Evolutionary conservation across 352 stramenopile genomes (phyloP).

Genomic region (Peronospora destructor): DNA sequence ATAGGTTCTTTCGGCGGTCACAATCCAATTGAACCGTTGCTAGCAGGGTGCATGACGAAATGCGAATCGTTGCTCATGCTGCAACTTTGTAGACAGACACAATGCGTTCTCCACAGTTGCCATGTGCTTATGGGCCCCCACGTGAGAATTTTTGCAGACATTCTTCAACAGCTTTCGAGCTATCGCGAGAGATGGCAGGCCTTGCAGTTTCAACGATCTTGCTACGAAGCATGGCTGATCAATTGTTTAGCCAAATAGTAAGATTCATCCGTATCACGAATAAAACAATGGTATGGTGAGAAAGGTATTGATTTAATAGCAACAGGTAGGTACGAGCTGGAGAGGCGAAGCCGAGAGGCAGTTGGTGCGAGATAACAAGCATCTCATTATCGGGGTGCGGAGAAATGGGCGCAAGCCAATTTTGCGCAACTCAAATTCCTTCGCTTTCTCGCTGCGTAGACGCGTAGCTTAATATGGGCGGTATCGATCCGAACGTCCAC

Average conservation of each 20-base stretch:
- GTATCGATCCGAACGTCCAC: conserved; percentile 73
- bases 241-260: conserved; percentile 28
- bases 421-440: conserved; percentile 8
- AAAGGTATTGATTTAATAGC: conserved; percentile 30
- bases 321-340: conserved; percentile 20
- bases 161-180: no score
- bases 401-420: conserved; percentile 1
- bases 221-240: conserved; percentile 33
- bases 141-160: no score
- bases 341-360: conserved; percentile 11
- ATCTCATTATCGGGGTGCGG: conserved; percentile 9
- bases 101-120: conserved; percentile 32
- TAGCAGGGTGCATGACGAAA: conserved; percentile 16
- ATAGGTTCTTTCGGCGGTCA: conserved; percentile 65
- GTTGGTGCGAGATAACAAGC: conserved; percentile 6
- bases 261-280: not conserved
- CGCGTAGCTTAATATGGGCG: conserved; percentile 60
- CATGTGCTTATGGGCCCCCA: conserved; percentile 39
- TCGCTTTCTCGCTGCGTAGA: conserved; percentile 14
- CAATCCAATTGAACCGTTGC: conserved; percentile 69
- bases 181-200: conserved; percentile 25
- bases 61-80: not conserved
- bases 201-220: conserved; percentile 25
- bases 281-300: conserved; percentile 16
- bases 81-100: not conserved